phyloP scores from a whole-genome alignment of 2,329 filamentous ascomycete genomes.

The Fusarium secorum region DNA sequence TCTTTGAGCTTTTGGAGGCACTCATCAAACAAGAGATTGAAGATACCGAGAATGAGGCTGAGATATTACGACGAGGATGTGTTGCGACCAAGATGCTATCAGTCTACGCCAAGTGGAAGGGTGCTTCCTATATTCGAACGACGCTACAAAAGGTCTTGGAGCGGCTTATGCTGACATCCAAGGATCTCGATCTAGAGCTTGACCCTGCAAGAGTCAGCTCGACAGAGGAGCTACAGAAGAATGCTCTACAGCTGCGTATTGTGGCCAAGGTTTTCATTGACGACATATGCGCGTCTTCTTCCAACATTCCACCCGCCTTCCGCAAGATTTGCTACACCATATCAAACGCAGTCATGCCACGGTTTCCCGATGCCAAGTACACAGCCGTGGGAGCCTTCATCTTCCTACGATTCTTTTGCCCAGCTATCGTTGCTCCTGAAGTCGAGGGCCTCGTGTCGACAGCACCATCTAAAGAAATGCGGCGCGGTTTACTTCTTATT shows the following conservation, averaged over 20 bases:
- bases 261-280: slow-evolving; percentile 77
- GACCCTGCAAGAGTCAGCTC: slow-evolving; percentile 69
- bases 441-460: slow-evolving; percentile 69
- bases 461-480: slow-evolving; percentile 72
- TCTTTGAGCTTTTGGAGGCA: slow-evolving; percentile 69
- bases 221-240: slow-evolving; percentile 70
- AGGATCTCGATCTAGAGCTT: slow-evolving; percentile 72
- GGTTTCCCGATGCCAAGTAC: slow-evolving; percentile 75
- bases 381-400: slow-evolving; percentile 76
- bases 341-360: slow-evolving; percentile 67
- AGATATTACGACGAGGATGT: slow-evolving; percentile 72
- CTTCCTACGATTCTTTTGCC: slow-evolving; percentile 76
- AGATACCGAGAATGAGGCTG: slow-evolving; percentile 74
- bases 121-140: slow-evolving; percentile 66
- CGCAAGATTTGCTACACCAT: slow-evolving; percentile 73
- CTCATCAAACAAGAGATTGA: slow-evolving; percentile 74
- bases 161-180: slow-evolving; percentile 70
- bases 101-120: slow-evolving; percentile 77
- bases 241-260: slow-evolving; percentile 70
- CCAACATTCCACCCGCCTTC: slow-evolving; percentile 69
- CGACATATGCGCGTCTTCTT: slow-evolving; percentile 70
- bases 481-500: slow-evolving; percentile 71
- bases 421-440: slow-evolving; percentile 75
- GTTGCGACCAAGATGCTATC: slow-evolving; percentile 78
- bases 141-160: slow-evolving; percentile 74